Conservation (phyloP, 352 stramenopile species). For the Phytophthora aleatoria region DNA sequence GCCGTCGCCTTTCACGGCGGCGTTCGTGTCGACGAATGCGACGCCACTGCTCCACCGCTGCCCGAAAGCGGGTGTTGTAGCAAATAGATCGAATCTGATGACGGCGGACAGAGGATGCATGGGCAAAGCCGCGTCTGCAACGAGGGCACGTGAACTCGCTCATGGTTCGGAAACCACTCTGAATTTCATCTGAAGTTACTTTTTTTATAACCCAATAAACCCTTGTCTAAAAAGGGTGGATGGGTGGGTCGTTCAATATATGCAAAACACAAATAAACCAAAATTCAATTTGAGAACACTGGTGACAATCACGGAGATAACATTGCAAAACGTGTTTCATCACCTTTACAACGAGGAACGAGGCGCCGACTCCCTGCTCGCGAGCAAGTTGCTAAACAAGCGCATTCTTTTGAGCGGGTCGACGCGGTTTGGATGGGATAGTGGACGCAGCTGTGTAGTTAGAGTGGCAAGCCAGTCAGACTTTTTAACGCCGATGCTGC, state of each 20-base stretch:
- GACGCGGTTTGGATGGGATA: background rate
- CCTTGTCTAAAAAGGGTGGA: background rate
- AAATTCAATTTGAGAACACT: background rate
- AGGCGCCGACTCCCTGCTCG: background rate
- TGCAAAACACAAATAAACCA: background rate
- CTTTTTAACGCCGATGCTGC: background rate
- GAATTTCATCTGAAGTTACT: background rate
- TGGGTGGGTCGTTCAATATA: background rate
- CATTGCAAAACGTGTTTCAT: background rate
- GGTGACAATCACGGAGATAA: background rate
- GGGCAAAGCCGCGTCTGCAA: background rate
- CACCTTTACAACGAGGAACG: background rate
- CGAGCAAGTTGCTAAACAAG: background rate
- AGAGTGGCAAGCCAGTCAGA: background rate
- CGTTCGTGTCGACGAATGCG: background rate
- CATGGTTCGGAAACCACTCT: background rate
- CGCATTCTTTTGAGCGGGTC: background rate
- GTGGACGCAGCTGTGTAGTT: background rate
- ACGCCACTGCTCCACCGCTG: background rate
- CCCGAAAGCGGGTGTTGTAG: background rate
- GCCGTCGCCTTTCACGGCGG: background rate
- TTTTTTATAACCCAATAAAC: background rate
- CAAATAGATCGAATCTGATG: background rate
- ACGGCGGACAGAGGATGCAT: background rate
- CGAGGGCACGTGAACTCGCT: background rate